phyloP scores from a whole-genome alignment of 2,329 filamentous ascomycete genomes.

The Talaromyces sp. region DNA sequence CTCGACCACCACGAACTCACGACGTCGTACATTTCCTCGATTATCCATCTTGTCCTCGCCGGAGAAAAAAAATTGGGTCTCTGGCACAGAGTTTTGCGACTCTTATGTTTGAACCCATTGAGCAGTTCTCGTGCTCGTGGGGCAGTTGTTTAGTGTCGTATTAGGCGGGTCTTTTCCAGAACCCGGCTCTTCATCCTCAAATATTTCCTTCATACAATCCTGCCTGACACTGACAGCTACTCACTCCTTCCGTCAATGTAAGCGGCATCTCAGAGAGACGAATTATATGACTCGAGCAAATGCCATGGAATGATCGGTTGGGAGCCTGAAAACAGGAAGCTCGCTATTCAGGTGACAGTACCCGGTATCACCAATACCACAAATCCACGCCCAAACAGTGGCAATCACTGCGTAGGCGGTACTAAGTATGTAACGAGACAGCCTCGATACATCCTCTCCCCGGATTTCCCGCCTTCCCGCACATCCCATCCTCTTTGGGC shows the following conservation, averaged over 20 bases:
- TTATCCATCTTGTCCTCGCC: background rate
- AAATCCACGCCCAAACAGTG: background rate
- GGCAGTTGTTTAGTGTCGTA: background rate
- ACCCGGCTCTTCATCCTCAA: background rate
- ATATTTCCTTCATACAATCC: background rate
- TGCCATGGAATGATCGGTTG: background rate
- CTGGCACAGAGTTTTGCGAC: background rate
- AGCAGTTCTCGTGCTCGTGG: background rate
- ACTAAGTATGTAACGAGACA: background rate
- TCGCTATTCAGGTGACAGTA: background rate
- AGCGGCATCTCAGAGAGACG: background rate
- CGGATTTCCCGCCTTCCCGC: background rate
- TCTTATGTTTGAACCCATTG: background rate
- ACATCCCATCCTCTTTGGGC: background rate
- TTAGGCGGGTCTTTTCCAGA: background rate
- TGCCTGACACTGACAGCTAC: background rate
- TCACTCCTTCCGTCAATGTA: background rate
- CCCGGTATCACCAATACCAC: background rate
- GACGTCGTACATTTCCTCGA: background rate
- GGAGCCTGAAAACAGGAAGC: background rate
- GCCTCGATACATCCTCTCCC: background rate
- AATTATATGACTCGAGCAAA: background rate
- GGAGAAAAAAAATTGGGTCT: background rate
- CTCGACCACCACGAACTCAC: background rate
- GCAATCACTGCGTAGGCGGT: background rate